Evolutionary conservation across 495 filamentous ascomycete genomes (phyloP), one percentile per base, ranked within the genome.

Genomic region (Podospora pseudocomata): DNA sequence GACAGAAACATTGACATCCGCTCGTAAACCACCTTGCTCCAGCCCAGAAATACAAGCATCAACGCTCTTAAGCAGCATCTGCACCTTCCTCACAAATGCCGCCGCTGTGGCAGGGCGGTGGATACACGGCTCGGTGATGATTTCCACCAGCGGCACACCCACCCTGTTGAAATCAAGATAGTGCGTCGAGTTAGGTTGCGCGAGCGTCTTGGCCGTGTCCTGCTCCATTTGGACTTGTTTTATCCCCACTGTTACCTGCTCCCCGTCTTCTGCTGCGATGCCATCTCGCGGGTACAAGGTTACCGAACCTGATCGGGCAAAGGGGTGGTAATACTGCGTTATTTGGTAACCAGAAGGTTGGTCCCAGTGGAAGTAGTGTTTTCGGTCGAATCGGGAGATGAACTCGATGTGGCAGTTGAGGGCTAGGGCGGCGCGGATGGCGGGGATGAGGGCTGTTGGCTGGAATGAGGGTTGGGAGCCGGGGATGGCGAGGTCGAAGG

Each of bases 331-430:
- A 79, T 93, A 98, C 74, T 99, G 96, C 6, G 95, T 99, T 66
- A 99, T 95, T 77, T 99, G 95, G 78, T 98, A 99, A 0, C 95
- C 95, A 0, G 90, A 83, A 6, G 96, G 95, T 75, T 99, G 95
- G 78, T 99, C 95, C 85, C 93, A 94, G 80, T 97, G 96, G 79
- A 97, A 97, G 76, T 99, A 99, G 74, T 99, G 95, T 76, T 99
- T 99, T 62, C 95, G 86, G 79, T 99, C 95, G 78, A 96, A 99
- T 39, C 85, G 85, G 74, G 92, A 96, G 60, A 84, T 83, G 2
- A 78, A 83, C 74, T 93, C 88, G 61, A 97, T 86, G 0, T 88
- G 76, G 79, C 95, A 98, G 59, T 88, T 86, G 39, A 99, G 82
- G 2, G 93, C 93, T 16, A 97, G 76, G 2, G 94, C 94, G 39